phyloP scores from a whole-genome alignment of 2,329 filamentous ascomycete genomes.

The Tolypocladium tundrense region DNA sequence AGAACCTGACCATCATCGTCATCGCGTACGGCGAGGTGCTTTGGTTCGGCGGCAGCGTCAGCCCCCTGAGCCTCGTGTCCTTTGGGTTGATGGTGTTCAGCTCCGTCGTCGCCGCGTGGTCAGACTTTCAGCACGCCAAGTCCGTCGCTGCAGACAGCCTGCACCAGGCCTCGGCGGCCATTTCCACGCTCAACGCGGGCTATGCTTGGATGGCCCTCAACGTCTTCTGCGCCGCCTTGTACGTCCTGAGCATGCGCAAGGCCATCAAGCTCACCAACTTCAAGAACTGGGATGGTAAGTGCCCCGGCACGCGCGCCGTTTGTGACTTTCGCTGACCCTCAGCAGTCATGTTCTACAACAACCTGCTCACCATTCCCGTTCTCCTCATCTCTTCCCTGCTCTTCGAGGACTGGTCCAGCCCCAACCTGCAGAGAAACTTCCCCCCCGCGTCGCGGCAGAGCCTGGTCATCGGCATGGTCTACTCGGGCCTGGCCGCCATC shows the following conservation, averaged over 20 bases:
- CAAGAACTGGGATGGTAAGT: constrained; percentile 98
- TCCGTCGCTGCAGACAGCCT: constrained; percentile 44
- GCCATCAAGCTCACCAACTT: constrained; percentile 99
- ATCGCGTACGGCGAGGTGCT: constrained; percentile 97
- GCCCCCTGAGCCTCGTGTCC: constrained; percentile 75
- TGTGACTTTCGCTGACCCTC: constrained; percentile 17
- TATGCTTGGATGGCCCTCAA: constrained; percentile 98
- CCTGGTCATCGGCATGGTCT: constrained; percentile 79
- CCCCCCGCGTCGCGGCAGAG: constrained; percentile 68
- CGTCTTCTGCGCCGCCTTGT: constrained; percentile 86
- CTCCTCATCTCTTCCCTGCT: constrained; percentile 73
- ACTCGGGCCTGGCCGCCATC: constrained; percentile 85
- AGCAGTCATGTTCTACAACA: constrained; percentile 99
- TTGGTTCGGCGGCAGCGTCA: constrained; percentile 94
- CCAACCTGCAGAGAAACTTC: constrained; percentile 82
- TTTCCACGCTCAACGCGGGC: constrained; percentile 85
- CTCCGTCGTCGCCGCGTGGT: constrained; percentile 92
- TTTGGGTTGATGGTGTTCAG: constrained; percentile 96
- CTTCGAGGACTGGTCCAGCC: constrained; percentile 82
- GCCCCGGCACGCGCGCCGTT: background rate
- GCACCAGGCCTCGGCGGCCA: constrained; percentile 60
- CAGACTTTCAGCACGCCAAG: constrained; percentile 83
- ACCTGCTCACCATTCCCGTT: constrained; percentile 90
- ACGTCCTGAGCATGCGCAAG: constrained; percentile 90
- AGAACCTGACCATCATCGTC: constrained; percentile 97